Evolutionary conservation across 768 basidiomycete species (phyloP).

Genomic region (Postia placenta): DNA sequence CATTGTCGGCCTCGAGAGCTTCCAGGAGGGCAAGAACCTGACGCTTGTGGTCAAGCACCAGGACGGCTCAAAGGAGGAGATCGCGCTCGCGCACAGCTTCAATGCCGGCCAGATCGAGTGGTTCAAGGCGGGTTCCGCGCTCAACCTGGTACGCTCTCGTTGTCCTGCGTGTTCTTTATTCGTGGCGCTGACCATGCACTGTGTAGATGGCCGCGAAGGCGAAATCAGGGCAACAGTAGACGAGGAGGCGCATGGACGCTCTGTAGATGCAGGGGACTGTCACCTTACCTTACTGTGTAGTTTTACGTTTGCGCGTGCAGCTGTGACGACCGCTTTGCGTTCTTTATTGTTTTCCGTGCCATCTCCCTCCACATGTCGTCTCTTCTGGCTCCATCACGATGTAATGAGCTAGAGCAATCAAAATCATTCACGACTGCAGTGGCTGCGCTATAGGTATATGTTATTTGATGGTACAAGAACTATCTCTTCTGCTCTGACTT

Average conservation of each 20-base stretch:
- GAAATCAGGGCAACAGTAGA: constrained; percentile 22
- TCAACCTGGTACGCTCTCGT: constrained; percentile 63
- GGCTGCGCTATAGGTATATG: too few species aligned
- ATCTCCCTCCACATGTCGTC: not conserved
- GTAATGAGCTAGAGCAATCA: not conserved
- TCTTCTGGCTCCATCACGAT: not conserved
- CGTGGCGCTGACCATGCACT: constrained; percentile 6
- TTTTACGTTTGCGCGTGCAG: too few species aligned
- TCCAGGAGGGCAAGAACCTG: constrained; percentile 90
- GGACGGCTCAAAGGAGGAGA: constrained; percentile 72
- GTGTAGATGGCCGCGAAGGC: constrained; percentile 64
- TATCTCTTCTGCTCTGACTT: too few species aligned
- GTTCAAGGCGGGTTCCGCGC: constrained; percentile 97
- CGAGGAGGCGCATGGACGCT: not conserved
- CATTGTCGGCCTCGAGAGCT: constrained; percentile 82
- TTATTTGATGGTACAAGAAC: too few species aligned
- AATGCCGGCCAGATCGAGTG: constrained; percentile 96
- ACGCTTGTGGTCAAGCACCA: constrained; percentile 76
- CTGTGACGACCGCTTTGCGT: too few species aligned
- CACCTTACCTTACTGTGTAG: not conserved
- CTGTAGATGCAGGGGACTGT: not conserved
- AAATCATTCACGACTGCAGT: not conserved
- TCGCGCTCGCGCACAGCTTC: constrained; percentile 86
- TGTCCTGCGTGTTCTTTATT: not conserved
- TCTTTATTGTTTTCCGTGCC: too few species aligned